phyloP scores from a whole-genome alignment of 345 rosid genomes.

The Chamaenerion angustifolium region DNA sequence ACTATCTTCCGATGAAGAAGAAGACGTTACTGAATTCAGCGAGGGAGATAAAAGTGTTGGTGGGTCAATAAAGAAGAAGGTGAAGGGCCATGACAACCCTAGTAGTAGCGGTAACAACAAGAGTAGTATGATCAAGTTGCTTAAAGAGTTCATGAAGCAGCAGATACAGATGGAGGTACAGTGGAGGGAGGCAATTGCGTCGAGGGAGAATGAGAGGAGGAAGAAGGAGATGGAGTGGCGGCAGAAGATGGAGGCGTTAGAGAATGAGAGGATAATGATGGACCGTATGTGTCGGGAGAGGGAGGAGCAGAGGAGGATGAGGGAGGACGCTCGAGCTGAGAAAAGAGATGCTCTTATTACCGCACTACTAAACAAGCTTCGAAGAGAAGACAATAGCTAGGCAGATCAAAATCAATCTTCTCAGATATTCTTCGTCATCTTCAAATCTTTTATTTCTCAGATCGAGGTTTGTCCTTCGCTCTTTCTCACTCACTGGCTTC shows the following conservation, averaged over 20 bases:
- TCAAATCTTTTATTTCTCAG: not conserved
- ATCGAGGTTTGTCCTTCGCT: too few relatives aligned
- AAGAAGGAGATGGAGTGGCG: conserved; percentile 83
- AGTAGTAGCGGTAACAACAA: not conserved
- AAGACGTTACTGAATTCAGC: conserved; percentile 46
- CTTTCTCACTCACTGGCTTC: too few relatives aligned
- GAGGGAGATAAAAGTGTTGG: conserved; percentile 23
- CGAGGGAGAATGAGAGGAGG: conserved; percentile 63
- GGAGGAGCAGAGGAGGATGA: conserved; percentile 76
- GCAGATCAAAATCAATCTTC: too few relatives aligned
- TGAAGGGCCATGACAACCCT: conserved; percentile 4
- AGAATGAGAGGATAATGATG: conserved; percentile 71
- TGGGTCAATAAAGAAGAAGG: conserved; percentile 25
- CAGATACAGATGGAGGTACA: conserved; percentile 64
- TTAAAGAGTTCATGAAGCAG: conserved; percentile 77
- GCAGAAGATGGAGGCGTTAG: conserved; percentile 64
- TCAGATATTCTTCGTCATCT: not conserved
- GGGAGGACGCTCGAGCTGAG: conserved; percentile 94
- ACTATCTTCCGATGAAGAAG: conserved; percentile 69
- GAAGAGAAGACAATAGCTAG: conserved; percentile 28
- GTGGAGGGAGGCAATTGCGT: conserved; percentile 77
- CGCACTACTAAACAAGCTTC: conserved; percentile 57
- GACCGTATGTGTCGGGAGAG: conserved; percentile 83
- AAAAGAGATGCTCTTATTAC: conserved; percentile 77
- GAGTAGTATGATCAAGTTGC: conserved; percentile 28